Evolutionary conservation across 2,329 filamentous ascomycete genomes (phyloP).

Genomic region (Chaetomiaceae sp.): DNA sequence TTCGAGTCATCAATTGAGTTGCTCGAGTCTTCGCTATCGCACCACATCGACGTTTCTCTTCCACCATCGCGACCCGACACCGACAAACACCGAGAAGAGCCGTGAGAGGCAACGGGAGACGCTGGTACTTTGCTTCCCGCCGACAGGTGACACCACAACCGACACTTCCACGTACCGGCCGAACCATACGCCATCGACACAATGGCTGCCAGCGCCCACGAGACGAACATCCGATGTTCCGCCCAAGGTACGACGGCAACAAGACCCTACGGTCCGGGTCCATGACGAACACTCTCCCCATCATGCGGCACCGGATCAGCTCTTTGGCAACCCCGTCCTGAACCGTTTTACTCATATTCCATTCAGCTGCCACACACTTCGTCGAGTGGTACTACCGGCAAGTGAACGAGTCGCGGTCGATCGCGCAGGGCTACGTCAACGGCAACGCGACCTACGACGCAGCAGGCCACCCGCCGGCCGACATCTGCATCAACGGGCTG

Average conservation of each 20-base stretch:
- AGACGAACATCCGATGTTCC: constrained; percentile 40
- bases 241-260: constrained; percentile 37
- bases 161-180: background rate
- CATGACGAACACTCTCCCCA: constrained; percentile 4
- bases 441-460: constrained; percentile 44
- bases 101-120: too few species aligned
- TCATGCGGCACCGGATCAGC: constrained; percentile 8
- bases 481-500: constrained; percentile 77
- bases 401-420: constrained; percentile 54
- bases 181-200: background rate
- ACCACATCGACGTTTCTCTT: too few species aligned
- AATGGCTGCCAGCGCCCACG: constrained; percentile 21
- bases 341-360: constrained; percentile 2
- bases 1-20: too few species aligned
- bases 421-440: constrained; percentile 67
- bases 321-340: background rate
- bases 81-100: too few species aligned
- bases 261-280: constrained; percentile 5
- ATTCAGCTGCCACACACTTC: constrained; percentile 62
- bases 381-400: constrained; percentile 68
- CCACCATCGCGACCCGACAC: too few species aligned
- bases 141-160: background rate
- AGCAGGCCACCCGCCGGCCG: constrained; percentile 46
- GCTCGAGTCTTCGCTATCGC: too few species aligned
- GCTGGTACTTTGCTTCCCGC: too few species aligned